Conservation (phyloP, 2,329 filamentous ascomycete species). For the Penicillium rolfsii region DNA sequence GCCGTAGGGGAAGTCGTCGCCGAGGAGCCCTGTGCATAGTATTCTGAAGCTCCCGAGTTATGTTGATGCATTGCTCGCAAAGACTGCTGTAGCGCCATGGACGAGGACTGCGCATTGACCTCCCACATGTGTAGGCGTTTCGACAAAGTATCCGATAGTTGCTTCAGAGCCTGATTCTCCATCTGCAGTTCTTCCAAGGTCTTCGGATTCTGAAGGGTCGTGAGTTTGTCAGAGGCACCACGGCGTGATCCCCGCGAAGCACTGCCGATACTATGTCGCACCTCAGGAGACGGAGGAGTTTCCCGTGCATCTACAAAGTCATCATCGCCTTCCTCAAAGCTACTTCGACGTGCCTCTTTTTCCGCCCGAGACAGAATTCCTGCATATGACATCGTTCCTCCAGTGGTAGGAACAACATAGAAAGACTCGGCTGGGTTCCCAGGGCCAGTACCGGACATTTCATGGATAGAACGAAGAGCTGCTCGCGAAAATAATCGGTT, state of each 20-base stretch:
- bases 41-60: conserved; percentile 35
- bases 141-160: conserved; percentile 81
- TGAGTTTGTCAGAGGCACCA: conserved; percentile 34
- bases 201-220: conserved; percentile 54
- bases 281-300: conserved; percentile 58
- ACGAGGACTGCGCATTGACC: conserved; percentile 84
- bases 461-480: conserved; percentile 75
- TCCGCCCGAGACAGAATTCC: conserved; percentile 70
- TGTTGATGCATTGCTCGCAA: conserved; percentile 57
- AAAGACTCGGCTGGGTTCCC: conserved; percentile 72
- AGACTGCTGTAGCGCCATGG: conserved; percentile 83
- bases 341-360: conserved; percentile 48
- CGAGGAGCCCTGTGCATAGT: conserved; percentile 37
- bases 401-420: conserved; percentile 90
- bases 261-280: conserved; percentile 49
- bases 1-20: conserved; percentile 32
- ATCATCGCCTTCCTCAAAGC: conserved; percentile 71
- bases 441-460: conserved; percentile 61
- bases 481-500: conserved; percentile 83
- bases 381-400: conserved; percentile 90
- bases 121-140: conserved; percentile 92
- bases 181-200: conserved; percentile 84
- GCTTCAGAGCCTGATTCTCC: conserved; percentile 84
- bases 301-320: conserved; percentile 89
- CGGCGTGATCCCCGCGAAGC: conserved; percentile 30